Base-by-base conservation (phyloP, 139 green algal species). In the Desmodesmus armatus region DNA sequence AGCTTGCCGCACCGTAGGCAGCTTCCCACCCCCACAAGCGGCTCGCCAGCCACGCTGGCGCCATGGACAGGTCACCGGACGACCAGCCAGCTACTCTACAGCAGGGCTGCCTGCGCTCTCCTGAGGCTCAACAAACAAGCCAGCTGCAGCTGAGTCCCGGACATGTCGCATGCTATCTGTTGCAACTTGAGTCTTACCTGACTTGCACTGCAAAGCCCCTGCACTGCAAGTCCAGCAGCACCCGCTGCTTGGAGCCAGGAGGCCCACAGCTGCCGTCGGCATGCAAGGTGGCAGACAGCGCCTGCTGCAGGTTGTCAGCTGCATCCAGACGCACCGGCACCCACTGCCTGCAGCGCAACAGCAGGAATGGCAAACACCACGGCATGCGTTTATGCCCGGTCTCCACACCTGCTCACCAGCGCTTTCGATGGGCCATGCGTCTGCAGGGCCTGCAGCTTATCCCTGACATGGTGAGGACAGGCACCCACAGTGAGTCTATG, bases 131-230 rank as follows among this genome's bases (percentile, higher is more conserved):
- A n/a, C n/a, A n/a, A n/a, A n/a, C n/a, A n/a, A n/a, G n/a, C n/a
- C n/a, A n/a, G n/a, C n/a, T n/a, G n/a, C n/a, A n/a, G n/a, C n/a
- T n/a, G n/a, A n/a, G n/a, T n/a, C n/a, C n/a, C n/a, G n/a, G n/a
- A n/a, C n/a, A n/a, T n/a, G n/a, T n/a, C n/a, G n/a, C n/a, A n/a
- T n/a, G n/a, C n/a, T n/a, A n/a, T n/a, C n/a, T n/a, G n/a, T n/a
- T n/a, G n/a, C n/a, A n/a, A n/a, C n/a, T n/a, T 69, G 21, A 23
- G 25, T 2, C 71, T 47, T n/a, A 80, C 73, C 73, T 80, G 27
- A 80, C 35, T 70, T 82, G 74, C 37, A 82, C 74, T 31, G 74
- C 74, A 40, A 82, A 82, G 51, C 74, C 74, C 33, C 74, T 29
- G 74, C 74, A 82, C 49, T 70, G 69, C 31, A 82, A 33, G 51